Conservation (phyloP, 2,329 filamentous ascomycete species). For the Xylaria sp. region DNA sequence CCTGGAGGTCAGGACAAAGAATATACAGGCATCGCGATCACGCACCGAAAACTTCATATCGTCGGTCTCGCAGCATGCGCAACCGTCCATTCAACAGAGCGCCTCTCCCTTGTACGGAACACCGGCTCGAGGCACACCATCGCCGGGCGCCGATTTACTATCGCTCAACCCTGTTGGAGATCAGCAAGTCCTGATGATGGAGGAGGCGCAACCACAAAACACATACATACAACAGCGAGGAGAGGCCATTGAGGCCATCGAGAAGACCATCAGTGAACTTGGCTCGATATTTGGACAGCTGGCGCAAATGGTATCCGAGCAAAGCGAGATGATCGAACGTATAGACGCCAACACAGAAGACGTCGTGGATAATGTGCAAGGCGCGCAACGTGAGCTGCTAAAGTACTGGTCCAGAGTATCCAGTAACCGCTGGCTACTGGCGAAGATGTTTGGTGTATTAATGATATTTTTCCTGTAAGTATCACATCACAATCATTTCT, state of each 20-base stretch:
- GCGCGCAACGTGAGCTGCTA: conserved; percentile 87
- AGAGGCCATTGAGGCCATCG: conserved; percentile 94
- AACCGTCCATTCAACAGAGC: conserved; percentile 63
- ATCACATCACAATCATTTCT: not conserved
- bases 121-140: conserved; percentile 50
- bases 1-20: conserved; percentile 91
- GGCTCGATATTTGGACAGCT: conserved; percentile 91
- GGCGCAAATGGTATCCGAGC: conserved; percentile 93
- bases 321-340: conserved; percentile 90
- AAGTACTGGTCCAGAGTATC: conserved; percentile 96
- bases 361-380: conserved; percentile 96
- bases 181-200: conserved; percentile 86
- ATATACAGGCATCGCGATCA: conserved; percentile 88
- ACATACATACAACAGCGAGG: conserved; percentile 89
- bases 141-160: conserved; percentile 67
- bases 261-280: conserved; percentile 88
- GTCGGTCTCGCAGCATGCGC: conserved; percentile 72
- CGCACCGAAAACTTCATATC: conserved; percentile 96
- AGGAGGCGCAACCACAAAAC: conserved; percentile 81
- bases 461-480: conserved; percentile 84
- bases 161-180: conserved; percentile 81
- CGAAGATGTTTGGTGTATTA: conserved; percentile 78
- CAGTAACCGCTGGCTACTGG: conserved; percentile 90
- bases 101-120: conserved; percentile 84
- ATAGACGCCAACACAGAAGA: conserved; percentile 98